A percentile compares a stretch with the other conserved stretches of the same genome.
Evolutionary conservation across 257 asterid species (phyloP).

Genomic region (Jacaranda mimosifolia): DNA sequence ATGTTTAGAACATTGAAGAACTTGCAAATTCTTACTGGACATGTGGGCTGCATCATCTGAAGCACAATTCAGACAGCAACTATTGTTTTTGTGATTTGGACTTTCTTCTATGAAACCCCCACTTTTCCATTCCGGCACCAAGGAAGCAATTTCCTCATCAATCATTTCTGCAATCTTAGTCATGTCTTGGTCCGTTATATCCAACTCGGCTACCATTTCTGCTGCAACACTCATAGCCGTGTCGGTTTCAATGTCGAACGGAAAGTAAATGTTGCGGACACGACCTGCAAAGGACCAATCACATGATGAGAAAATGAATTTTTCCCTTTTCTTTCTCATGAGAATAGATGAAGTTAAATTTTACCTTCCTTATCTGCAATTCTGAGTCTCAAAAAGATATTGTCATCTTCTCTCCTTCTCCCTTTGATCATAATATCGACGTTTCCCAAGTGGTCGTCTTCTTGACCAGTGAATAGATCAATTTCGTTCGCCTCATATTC

Average conservation of each 20-base stretch:
- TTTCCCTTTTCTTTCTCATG: neutral
- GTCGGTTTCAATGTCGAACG: slow-evolving; percentile 69
- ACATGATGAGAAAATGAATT: neutral
- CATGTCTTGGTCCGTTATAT: slow-evolving; percentile 71
- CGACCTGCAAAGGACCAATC: slow-evolving; percentile 50
- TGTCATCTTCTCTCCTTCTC: slow-evolving; percentile 58
- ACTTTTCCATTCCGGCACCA: slow-evolving; percentile 70
- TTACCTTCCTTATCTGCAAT: slow-evolving; percentile 81
- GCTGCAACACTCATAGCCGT: slow-evolving; percentile 71
- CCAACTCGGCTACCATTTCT: slow-evolving; percentile 82
- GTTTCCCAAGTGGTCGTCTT: slow-evolving; percentile 48
- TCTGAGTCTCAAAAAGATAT: slow-evolving; percentile 69
- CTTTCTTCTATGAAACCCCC: slow-evolving; percentile 43
- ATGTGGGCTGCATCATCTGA: slow-evolving; percentile 43
- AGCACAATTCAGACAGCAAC: slow-evolving; percentile 50
- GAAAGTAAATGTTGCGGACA: slow-evolving; percentile 71
- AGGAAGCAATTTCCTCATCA: slow-evolving; percentile 61
- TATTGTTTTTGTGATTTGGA: slow-evolving; percentile 21
- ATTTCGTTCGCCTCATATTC: slow-evolving; percentile 54
- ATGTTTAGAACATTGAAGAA: slow-evolving; percentile 52
- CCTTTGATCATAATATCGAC: slow-evolving; percentile 65
- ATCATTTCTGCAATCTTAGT: slow-evolving; percentile 74
- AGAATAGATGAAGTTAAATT: slow-evolving; percentile 7
- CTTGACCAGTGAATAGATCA: slow-evolving; percentile 53
- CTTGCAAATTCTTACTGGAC: slow-evolving; percentile 49